Conservation (phyloP, 2,329 filamentous ascomycete genomes). For the Aspergillus bombycis region DNA sequence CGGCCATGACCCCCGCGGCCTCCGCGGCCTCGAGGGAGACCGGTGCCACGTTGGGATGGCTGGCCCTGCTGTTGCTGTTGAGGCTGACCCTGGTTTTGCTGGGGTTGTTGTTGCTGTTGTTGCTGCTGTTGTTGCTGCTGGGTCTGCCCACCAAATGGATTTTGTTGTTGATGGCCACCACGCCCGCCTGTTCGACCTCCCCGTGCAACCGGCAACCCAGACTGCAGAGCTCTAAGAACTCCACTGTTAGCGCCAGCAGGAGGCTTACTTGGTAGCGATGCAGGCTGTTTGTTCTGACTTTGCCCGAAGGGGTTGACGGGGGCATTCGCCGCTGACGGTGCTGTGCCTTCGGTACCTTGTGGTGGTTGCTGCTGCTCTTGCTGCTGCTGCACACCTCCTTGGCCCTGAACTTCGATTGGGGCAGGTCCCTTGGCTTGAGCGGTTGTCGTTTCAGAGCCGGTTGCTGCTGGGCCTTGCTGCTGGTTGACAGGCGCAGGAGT, state of each 20-base stretch:
- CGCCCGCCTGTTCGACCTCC: slow-evolving; percentile 46
- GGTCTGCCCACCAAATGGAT: slow-evolving; percentile 29
- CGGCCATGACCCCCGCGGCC: slow-evolving; percentile 41
- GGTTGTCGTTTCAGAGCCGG: slow-evolving; percentile 5
- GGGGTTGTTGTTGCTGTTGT: slow-evolving; percentile 25
- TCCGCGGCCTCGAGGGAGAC: slow-evolving; percentile 50
- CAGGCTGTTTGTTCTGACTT: slow-evolving; percentile 29
- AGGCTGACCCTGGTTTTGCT: slow-evolving; percentile 33
- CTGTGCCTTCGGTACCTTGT: slow-evolving; percentile 22
- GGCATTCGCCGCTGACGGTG: slow-evolving; percentile 14
- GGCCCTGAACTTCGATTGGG: slow-evolving; percentile 16
- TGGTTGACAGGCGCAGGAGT: slow-evolving; percentile 11
- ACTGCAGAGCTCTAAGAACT: slow-evolving; percentile 47
- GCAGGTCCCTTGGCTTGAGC: slow-evolving; percentile 7
- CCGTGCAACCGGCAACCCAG: slow-evolving; percentile 48
- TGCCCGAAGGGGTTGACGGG: slow-evolving; percentile 32
- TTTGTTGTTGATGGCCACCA: slow-evolving; percentile 39
- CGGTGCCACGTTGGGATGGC: slow-evolving; percentile 39
- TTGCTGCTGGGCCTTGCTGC: slow-evolving; percentile 18
- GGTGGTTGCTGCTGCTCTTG: slow-evolving; percentile 23
- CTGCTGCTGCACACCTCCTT: slow-evolving; percentile 20
- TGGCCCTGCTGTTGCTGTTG: slow-evolving; percentile 24
- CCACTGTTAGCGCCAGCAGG: slow-evolving; percentile 43
- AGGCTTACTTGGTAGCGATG: slow-evolving; percentile 37
- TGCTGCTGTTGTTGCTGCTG: slow-evolving; percentile 26